Conservation (phyloP, 306 rosid species). For the Hippophae tibetana region DNA sequence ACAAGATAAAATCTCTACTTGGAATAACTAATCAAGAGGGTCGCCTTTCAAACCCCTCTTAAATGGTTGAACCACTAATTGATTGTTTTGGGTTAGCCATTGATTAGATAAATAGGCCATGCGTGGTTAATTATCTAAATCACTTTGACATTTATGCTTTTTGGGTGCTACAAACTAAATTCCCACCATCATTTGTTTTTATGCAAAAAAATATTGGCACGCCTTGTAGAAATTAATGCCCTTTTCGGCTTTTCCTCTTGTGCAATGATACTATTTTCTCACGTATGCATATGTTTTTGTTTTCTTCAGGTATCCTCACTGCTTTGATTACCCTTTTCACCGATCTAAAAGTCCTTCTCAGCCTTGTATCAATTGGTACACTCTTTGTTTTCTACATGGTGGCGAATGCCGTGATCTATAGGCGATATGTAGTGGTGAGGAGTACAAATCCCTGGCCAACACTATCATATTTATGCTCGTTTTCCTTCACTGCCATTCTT, state of each 20-base stretch:
- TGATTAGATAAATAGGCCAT: background rate
- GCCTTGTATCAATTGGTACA: conserved; percentile 83
- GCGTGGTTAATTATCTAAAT: conserved; percentile 7
- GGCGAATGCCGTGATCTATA: conserved; percentile 73
- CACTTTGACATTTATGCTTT: conserved; percentile 14
- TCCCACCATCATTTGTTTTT: conserved; percentile 17
- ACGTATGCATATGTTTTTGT: conserved; percentile 13
- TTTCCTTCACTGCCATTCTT: conserved; percentile 45
- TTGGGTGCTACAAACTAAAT: conserved; percentile 23
- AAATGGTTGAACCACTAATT: conserved; percentile 20
- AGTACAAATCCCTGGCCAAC: conserved; percentile 85
- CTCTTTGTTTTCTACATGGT: conserved; percentile 98
- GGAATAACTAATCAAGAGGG: background rate
- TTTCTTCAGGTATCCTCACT: conserved; percentile 73
- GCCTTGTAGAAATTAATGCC: conserved; percentile 5
- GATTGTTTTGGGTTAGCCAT: background rate
- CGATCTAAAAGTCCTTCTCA: conserved; percentile 61
- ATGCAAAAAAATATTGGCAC: conserved; percentile 2
- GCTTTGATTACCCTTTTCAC: conserved; percentile 82
- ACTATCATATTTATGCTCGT: conserved; percentile 58
- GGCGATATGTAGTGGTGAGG: conserved; percentile 66
- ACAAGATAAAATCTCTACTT: conserved; percentile 11
- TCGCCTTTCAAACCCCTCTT: conserved; percentile 23
- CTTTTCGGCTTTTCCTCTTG: conserved; percentile 1
- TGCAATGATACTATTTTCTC: background rate